A percentile compares a stretch with the other conserved stretches of the same genome.
Conservation (phyloP, 805 yeast species). For the Starmerella khaoyaiensis region DNA sequence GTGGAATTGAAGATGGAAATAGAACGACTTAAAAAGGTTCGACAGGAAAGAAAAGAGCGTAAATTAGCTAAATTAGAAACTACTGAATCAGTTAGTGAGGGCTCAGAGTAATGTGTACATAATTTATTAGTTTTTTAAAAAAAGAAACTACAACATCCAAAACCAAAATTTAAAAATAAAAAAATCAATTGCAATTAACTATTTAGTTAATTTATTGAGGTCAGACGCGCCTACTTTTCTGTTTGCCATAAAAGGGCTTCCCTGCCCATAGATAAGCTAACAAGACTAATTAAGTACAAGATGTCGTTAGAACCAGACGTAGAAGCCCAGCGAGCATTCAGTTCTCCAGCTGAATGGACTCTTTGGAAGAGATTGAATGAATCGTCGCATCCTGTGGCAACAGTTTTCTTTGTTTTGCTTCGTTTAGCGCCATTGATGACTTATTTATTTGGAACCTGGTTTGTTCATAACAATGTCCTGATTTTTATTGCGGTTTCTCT, state of each 20-base stretch:
- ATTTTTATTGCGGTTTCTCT: constrained; percentile 69
- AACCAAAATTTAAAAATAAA: too few species aligned
- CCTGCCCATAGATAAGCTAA: too few species aligned
- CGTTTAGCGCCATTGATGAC: constrained; percentile 49
- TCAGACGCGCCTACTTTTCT: too few species aligned
- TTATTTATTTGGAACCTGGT: constrained; percentile 57
- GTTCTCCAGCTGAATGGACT: constrained; percentile 23
- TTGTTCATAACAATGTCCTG: constrained; percentile 43
- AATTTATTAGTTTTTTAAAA: neutral
- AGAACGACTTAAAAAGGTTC: constrained; percentile 70
- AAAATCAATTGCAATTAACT: too few species aligned
- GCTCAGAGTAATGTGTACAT: neutral
- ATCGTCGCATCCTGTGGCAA: constrained; percentile 76
- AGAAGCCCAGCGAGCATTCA: constrained; percentile 10
- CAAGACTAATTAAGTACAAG: neutral
- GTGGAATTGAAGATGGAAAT: constrained; percentile 83
- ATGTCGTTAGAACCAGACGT: constrained; percentile 17
- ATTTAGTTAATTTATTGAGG: too few species aligned
- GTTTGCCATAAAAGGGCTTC: too few species aligned
- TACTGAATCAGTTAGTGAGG: neutral
- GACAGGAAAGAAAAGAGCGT: too few species aligned
- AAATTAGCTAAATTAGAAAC: too few species aligned
- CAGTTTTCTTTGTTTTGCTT: constrained; percentile 48
- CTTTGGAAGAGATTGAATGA: constrained; percentile 41
- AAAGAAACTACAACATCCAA: too few species aligned